A percentile compares a stretch with the other conserved stretches of the same genome.
These are phyloP conservation scores for Colletotrichum costaricense DNA, from an alignment of 2,329 filamentous ascomycete genomes.

Conservation along the genomic window DNA sequence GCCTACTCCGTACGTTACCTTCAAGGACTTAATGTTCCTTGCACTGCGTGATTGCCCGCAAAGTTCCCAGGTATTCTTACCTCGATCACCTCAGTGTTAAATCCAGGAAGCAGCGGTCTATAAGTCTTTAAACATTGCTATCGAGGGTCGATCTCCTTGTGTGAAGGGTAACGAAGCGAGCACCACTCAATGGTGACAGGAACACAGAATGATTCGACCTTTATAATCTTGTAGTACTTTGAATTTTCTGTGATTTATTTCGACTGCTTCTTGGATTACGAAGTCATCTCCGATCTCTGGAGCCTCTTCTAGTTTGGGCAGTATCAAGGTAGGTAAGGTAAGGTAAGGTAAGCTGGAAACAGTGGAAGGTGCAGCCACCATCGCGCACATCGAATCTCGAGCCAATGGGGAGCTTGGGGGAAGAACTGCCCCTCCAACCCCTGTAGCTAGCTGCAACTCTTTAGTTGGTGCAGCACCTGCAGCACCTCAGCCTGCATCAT, in stretches of 20 bases:
- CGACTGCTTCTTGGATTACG: neutral
- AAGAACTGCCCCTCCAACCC: neutral
- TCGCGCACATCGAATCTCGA: neutral
- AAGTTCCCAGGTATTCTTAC: neutral
- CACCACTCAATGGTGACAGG: neutral
- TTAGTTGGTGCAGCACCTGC: neutral
- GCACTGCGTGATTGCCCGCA: neutral
- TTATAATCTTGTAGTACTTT: neutral
- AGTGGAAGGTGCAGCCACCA: neutral
- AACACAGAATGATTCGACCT: neutral
- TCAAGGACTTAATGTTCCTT: too few species aligned
- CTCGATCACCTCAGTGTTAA: neutral
- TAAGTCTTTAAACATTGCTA: neutral
- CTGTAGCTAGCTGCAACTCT: constrained; percentile 10
- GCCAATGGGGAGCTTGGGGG: constrained; percentile 25
- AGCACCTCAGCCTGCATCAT: neutral
- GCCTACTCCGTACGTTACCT: too few species aligned
- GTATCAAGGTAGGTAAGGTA: too few species aligned
- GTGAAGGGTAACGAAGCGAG: neutral
- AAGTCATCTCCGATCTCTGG: neutral
- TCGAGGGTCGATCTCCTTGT: neutral
- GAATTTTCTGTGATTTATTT: neutral
- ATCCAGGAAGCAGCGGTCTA: neutral
- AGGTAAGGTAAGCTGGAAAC: neutral
- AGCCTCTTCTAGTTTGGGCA: neutral